Base-by-base conservation (phyloP, 2,329 filamentous ascomycete genomes). In the Colletotrichum gigasporum region DNA sequence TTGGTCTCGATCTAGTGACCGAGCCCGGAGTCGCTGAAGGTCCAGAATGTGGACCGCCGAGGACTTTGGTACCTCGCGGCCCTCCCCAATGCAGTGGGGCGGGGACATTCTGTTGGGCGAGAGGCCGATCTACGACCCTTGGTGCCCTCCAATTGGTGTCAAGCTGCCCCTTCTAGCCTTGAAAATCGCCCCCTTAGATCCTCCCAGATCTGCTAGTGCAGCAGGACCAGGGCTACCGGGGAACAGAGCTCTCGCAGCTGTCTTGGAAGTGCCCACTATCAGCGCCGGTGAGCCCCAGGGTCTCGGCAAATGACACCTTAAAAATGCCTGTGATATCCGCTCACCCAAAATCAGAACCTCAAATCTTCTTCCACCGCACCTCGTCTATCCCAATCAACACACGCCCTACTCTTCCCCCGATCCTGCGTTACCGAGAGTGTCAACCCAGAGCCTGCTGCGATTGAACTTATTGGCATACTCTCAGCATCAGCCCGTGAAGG, bases 131-230 rank as follows among this genome's bases (percentile, higher is more conserved):
- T 34, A 26, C 35, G 26, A 16, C 30, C 41, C 42, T 42, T 28
- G 26, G 28, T 37, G 44, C 24, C 34, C n/a, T n/a, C n/a, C n/a
- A n/a, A n/a, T n/a, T n/a, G n/a, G n/a, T n/a, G n/a, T n/a, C n/a
- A n/a, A n/a, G n/a, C n/a, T n/a, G n/a, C n/a, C n/a, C n/a, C 55
- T n/a, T 44, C 34, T 56, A 47, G 53, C 53, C 28, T 47, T 41
- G 16, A 30, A 47, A 45, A 48, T 51, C 22, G 34, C 44, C 50
- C 57, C 56, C 34, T 50, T 32, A 24, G 39, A 32, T 26, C 24
- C n/a, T 14, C 32, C 39, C 18, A 60, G 61, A 50, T 44, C 28
- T 64, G 61, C 34, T 64, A 64, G 61, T 55, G 56, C 48, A 55
- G 28, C 54, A 47, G 26, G 10, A 22, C 18, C 2, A 60, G 54